These are phyloP conservation scores for Leccinum uliginosum DNA, from an alignment of 768 basidiomycete species.

Conservation along the genomic window DNA sequence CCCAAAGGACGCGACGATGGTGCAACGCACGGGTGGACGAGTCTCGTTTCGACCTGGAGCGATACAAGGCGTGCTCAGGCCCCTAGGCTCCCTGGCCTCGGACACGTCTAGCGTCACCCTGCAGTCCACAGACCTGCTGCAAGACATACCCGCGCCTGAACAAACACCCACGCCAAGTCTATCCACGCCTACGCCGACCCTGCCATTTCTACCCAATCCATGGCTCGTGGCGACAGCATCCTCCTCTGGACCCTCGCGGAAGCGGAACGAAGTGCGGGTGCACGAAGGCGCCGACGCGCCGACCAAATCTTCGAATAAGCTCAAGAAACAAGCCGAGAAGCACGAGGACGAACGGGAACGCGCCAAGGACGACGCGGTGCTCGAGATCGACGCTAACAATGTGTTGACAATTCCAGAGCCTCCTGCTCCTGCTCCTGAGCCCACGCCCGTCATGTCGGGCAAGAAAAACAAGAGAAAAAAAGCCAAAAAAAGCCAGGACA, in stretches of 20 bases:
- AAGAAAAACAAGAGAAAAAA: slow-evolving; percentile 25
- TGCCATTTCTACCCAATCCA: slow-evolving; percentile 52
- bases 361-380: slow-evolving; percentile 66
- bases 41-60: slow-evolving; percentile 57
- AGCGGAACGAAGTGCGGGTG: slow-evolving; percentile 69
- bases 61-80: background rate
- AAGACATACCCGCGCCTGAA: slow-evolving; percentile 24
- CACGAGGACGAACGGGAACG: slow-evolving; percentile 53
- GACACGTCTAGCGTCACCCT: slow-evolving; percentile 21
- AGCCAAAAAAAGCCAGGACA: background rate
- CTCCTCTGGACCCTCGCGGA: slow-evolving; percentile 50
- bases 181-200: slow-evolving; percentile 15
- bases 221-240: slow-evolving; percentile 57
- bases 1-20: slow-evolving; percentile 31
- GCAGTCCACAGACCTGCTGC: slow-evolving; percentile 51
- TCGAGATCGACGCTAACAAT: slow-evolving; percentile 59
- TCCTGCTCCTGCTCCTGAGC: slow-evolving; percentile 1
- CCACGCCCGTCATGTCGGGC: background rate
- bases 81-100: background rate
- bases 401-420: slow-evolving; percentile 20
- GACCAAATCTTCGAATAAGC: slow-evolving; percentile 68
- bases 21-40: slow-evolving; percentile 65
- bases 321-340: slow-evolving; percentile 63
- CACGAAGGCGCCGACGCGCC: slow-evolving; percentile 57
- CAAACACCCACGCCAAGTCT: slow-evolving; percentile 8